These are phyloP conservation scores for Candida freyschussii DNA, from an alignment of 1,139 yeast genomes.

Conservation along the genomic window DNA sequence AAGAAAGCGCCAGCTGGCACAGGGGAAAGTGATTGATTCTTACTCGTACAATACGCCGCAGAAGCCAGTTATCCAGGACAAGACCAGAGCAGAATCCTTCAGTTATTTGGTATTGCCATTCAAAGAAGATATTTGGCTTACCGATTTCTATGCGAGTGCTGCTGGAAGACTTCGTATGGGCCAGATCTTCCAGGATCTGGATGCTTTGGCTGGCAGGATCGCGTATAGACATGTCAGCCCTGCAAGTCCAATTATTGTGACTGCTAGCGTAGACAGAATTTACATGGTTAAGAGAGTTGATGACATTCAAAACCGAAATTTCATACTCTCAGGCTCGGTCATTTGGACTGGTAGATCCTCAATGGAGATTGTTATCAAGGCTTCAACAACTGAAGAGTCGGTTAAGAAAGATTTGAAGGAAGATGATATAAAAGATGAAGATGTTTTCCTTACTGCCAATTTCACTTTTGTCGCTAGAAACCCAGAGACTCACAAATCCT, in stretches of 20 bases:
- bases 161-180: slow-evolving; percentile 88
- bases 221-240: slow-evolving; percentile 86
- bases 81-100: slow-evolving; percentile 72
- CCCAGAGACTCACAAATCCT: slow-evolving; percentile 81
- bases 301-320: slow-evolving; percentile 68
- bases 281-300: slow-evolving; percentile 84
- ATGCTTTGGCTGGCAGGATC: slow-evolving; percentile 83
- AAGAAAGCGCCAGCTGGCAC: slow-evolving; percentile 61
- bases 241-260: slow-evolving; percentile 87
- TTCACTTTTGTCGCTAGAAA: slow-evolving; percentile 95
- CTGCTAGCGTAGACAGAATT: slow-evolving; percentile 90
- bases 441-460: slow-evolving; percentile 74
- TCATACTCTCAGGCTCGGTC: slow-evolving; percentile 79
- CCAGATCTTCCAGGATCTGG: slow-evolving; percentile 86
- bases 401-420: slow-evolving; percentile 39
- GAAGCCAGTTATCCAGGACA: slow-evolving; percentile 65
- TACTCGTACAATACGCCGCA: slow-evolving; percentile 69
- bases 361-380: slow-evolving; percentile 91
- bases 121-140: slow-evolving; percentile 74
- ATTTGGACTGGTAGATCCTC: slow-evolving; percentile 94
- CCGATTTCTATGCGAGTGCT: slow-evolving; percentile 85
- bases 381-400: slow-evolving; percentile 63
- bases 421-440: slow-evolving; percentile 39
- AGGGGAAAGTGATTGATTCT: slow-evolving; percentile 67
- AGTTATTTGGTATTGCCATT: slow-evolving; percentile 72